A percentile compares a stretch with the other conserved stretches of the same genome.
Conservation (phyloP, 768 basidiomycete species). For the Leccinum disarticulatum region DNA sequence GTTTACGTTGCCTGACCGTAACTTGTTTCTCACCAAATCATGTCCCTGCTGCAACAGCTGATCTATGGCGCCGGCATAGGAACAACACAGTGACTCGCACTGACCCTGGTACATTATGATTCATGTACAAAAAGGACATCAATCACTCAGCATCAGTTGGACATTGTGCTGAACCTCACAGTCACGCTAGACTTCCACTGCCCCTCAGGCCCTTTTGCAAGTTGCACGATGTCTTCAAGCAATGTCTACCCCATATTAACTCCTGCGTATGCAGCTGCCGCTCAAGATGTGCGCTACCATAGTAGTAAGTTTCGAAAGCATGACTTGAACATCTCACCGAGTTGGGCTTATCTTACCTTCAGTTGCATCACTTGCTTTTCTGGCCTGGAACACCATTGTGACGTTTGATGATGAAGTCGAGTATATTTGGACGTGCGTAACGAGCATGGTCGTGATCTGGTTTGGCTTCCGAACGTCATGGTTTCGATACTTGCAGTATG, state of each 20-base stretch:
- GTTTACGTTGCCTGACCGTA: no score
- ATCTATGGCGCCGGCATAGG: no score
- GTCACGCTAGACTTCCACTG: no score
- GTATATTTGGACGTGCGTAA: constrained; percentile 18
- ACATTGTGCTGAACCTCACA: no score
- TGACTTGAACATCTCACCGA: neutral
- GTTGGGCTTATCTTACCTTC: neutral
- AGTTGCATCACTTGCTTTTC: constrained; percentile 16
- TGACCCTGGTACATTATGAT: no score
- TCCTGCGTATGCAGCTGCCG: neutral
- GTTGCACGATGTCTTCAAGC: neutral
- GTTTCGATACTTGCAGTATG: constrained; percentile 21
- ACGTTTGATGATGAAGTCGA: constrained; percentile 20
- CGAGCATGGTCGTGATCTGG: neutral
- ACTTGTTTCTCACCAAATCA: no score
- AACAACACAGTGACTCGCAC: no score
- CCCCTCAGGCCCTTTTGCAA: no score
- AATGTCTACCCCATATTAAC: neutral
- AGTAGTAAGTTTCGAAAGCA: neutral
- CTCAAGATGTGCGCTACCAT: neutral
- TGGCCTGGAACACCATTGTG: constrained; percentile 16
- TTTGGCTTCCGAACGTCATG: neutral
- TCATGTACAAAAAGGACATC: no score
- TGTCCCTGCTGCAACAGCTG: no score
- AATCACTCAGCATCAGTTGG: no score